Percentiles rank a stretch among this genome's conserved stretches.
phyloP scores from a whole-genome alignment of 805 yeast species.

The Kodamaea neixiangensis region DNA sequence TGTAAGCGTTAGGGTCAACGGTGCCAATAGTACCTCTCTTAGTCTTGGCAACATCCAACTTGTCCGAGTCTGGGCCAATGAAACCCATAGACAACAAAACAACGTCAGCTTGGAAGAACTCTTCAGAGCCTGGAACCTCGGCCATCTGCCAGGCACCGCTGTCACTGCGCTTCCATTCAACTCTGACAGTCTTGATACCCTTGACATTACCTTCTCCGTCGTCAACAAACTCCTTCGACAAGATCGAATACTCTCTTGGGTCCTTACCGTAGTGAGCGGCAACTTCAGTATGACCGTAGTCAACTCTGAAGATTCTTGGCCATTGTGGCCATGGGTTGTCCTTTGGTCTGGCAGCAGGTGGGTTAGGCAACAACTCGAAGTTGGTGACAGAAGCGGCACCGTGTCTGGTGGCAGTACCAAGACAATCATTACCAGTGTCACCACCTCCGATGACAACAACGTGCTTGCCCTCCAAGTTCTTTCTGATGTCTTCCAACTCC shows the following conservation, averaged over 20 bases:
- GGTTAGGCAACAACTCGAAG: constrained; percentile 93
- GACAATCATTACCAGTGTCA: constrained; percentile 98
- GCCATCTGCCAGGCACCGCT: constrained; percentile 99
- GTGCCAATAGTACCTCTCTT: constrained; percentile 84
- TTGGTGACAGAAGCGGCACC: constrained; percentile 93
- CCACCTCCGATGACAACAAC: constrained; percentile 99
- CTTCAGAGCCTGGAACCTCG: constrained; percentile 93
- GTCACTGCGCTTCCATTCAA: constrained; percentile 96
- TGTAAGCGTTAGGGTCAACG: constrained; percentile 61
- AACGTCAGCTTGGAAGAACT: constrained; percentile 90
- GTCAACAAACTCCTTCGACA: constrained; percentile 93
- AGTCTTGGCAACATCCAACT: constrained; percentile 66
- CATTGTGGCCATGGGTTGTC: constrained; percentile 99
- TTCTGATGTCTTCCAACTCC: constrained; percentile 73
- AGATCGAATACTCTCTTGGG: constrained; percentile 94
- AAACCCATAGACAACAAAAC: constrained; percentile 96
- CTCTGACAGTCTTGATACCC: constrained; percentile 95
- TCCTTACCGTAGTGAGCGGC: constrained; percentile 93
- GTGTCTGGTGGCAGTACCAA: constrained; percentile 96
- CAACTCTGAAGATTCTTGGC: constrained; percentile 97
- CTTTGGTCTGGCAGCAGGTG: constrained; percentile 80
- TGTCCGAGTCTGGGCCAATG: constrained; percentile 90
- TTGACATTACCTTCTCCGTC: constrained; percentile 93
- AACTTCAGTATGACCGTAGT: constrained; percentile 96
- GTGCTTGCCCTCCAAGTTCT: constrained; percentile 75